Evolutionary conservation across 2,329 filamentous ascomycete species (phyloP).

Genomic region (Cercospora beticola): DNA sequence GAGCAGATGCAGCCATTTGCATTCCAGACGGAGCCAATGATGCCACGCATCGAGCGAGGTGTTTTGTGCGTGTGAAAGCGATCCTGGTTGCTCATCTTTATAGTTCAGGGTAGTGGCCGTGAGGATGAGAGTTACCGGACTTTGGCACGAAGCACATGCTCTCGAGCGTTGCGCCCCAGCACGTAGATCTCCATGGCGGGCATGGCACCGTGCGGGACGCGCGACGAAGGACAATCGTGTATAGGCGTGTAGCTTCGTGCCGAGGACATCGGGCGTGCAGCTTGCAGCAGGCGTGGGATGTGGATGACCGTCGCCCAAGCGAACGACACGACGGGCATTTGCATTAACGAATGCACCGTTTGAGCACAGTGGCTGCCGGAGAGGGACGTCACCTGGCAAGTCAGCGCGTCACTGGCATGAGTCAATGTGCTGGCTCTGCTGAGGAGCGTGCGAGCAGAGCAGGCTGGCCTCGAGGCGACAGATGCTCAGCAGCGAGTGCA

Average conservation of each 20-base stretch:
- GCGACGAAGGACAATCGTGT: slow-evolving; percentile 11
- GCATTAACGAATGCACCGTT: slow-evolving; percentile 22
- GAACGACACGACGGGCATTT: slow-evolving; percentile 19
- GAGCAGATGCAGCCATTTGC: slow-evolving; percentile 21
- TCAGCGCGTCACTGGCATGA: slow-evolving; percentile 12
- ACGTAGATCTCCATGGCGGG: not conserved
- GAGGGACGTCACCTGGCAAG: slow-evolving; percentile 15
- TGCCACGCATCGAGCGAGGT: slow-evolving; percentile 3
- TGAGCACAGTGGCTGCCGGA: slow-evolving; percentile 3
- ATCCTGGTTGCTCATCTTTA: not conserved
- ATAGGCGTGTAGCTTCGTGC: slow-evolving; percentile 21
- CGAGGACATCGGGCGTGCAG: slow-evolving; percentile 15
- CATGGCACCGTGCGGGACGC: slow-evolving; percentile 13
- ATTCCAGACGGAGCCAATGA: slow-evolving; percentile 18
- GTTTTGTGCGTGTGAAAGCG: not conserved
- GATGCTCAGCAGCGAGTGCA: not conserved
- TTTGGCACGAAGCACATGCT: slow-evolving; percentile 15
- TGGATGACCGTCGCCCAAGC: slow-evolving; percentile 19
- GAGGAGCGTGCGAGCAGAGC: not conserved
- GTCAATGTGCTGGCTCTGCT: slow-evolving; percentile 6
- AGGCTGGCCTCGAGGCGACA: not conserved
- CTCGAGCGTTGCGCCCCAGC: not conserved
- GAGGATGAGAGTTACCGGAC: slow-evolving; percentile 24
- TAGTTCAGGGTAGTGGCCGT: not conserved
- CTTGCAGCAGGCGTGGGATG: slow-evolving; percentile 23